Evolutionary conservation across 768 basidiomycete species (phyloP), one percentile per base, ranked within the genome.

Genomic region (Boletellus emodensis): DNA sequence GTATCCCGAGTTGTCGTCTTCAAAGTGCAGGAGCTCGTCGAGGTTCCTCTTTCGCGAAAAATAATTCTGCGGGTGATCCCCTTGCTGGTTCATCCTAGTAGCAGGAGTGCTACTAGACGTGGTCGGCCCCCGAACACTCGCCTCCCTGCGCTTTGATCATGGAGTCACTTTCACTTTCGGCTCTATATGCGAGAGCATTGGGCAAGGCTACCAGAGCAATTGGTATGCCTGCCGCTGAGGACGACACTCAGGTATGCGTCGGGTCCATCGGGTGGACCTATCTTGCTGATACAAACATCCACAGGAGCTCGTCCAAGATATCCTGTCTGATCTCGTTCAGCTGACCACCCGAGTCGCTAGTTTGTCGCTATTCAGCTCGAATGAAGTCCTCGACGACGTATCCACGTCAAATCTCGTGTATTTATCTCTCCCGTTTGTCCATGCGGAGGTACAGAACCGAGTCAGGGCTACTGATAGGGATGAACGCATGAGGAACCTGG

Each of bases 311-410:
- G 65, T 90, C 24, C 71, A 74, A 37, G 72, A 76, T 41, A 73
- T 81, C 38, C 63, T 86, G 44, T 63, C 67, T 7, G 81, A 90
- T 70, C 71, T 93, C 28, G 70, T 71, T 22, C 69, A 71, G 38
- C 67, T 88, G 35, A 70, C 73, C 40, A 69, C 75, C 30, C 78
- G 82, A 22, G 74, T 92, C 48, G 57, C 75, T 22, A 75, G 74
- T 35, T 72, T 94, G 39, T 79, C 81, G 0, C 69, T 94, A 33
- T 92, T 94, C 71, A 93, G 90, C 51, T 74, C 84, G 4, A 94
- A 94, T 60, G 92, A 95, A 61, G 75, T 75, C 0, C 71, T 93
- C 15, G 87, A 91, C 40, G 92, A 95, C 65, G 82, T 95, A 48
- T 75, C 87, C 3, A 90, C 91, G 2, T 69, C 75, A 32, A 82